Base-by-base conservation (phyloP, 495 filamentous ascomycete genomes). In the Aspergillus conjunctus region DNA sequence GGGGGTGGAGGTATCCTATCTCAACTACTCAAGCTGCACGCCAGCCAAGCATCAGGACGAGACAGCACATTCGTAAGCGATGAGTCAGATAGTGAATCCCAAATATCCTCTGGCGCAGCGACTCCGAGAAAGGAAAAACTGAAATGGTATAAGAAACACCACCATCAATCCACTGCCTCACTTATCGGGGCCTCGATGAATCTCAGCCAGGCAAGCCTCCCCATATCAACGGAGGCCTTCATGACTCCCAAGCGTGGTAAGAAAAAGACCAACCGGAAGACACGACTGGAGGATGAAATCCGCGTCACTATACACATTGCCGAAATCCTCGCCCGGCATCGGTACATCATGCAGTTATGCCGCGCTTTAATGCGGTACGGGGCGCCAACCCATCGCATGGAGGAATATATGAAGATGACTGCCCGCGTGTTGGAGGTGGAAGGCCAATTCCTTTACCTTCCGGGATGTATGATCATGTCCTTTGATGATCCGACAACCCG, bases 391-490 rank as follows among this genome's bases (percentile, higher is more conserved):
- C 89, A 92, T 67, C 83, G 89, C 22, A 78, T 92, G n/a, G 89
- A 92, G 69, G 88, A 90, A 65, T 96, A 97, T 70, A 89, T 98
- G 88, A 85, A 83, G 54, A 95, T 93, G 91, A 91, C 91, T 12
- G 89, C 93, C 11, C 83, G 90, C 2, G 91, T 94, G 11, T 83
- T 98, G 18, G 89, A 92, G 68, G 91, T 97, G 22, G 90, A 96
- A 43, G 90, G 88, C 44, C 93, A 97, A 64, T 97, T 94, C 68
- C 74, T 96, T 44, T 97, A 97, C 71, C 86, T 96, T 3, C 93
- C 93, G 0, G 91, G 91, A 6, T 94, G 90, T 64, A 98, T 97
- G 93, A 90, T 98, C 68, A 89, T 96, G 71, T 92, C 91, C 0
- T 97, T 98, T 68, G 93, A 96, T 66, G 93, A 98, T 74, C 84